Evolutionary conservation across 1,284 basidiomycete species (phyloP).

Genomic region (Trametes sp.): DNA sequence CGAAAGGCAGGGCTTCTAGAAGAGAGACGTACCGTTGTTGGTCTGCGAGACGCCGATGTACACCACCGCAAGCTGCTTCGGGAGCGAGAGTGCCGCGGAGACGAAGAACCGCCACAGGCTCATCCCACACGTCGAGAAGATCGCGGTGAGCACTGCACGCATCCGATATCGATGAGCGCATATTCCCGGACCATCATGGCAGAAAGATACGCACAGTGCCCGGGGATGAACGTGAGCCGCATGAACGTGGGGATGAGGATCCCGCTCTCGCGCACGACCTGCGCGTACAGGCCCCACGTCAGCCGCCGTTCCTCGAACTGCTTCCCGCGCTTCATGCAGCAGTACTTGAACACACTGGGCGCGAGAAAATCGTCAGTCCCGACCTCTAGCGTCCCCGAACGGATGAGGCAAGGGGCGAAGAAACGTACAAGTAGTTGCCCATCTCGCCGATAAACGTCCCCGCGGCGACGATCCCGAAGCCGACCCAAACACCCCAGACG

Average conservation of each 20-base stretch:
- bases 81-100: conserved; percentile 77
- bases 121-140: conserved; percentile 86
- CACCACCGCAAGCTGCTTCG: conserved; percentile 79
- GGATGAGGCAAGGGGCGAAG: neutral
- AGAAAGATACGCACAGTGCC: conserved; percentile 59
- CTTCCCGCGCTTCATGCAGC: conserved; percentile 67
- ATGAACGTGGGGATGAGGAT: conserved; percentile 78
- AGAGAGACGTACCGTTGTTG: conserved; percentile 41
- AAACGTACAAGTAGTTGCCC: conserved; percentile 70
- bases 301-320: conserved; percentile 76
- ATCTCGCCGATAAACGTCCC: conserved; percentile 75
- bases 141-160: conserved; percentile 64
- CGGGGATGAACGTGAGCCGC: conserved; percentile 80
- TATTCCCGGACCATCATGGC: no score
- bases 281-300: conserved; percentile 78
- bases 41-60: conserved; percentile 72
- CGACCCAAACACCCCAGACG: conserved; percentile 75
- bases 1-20: neutral
- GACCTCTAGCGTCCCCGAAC: neutral
- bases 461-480: conserved; percentile 71
- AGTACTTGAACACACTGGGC: conserved; percentile 67
- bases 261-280: conserved; percentile 80
- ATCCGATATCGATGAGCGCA: conserved; percentile 32
- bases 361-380: neutral
- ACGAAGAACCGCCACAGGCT: conserved; percentile 71